Evolutionary conservation across 257 asterid species (phyloP).

Genomic region (Parsonsia alboflavescens): DNA sequence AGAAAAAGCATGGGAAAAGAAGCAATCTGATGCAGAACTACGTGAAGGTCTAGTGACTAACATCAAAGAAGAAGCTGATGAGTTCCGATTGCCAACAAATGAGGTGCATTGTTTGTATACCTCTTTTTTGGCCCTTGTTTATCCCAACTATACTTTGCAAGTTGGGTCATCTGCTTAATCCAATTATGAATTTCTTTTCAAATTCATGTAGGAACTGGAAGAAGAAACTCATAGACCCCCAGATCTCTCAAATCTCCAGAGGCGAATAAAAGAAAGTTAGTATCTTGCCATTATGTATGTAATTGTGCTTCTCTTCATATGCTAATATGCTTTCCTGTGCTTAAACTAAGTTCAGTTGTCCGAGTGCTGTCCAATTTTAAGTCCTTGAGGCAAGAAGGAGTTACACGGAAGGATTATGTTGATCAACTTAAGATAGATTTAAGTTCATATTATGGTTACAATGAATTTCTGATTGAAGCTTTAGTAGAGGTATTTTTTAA

Average conservation of each 20-base stretch:
- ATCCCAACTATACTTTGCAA: background rate
- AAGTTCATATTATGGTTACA: slow-evolving; percentile 77
- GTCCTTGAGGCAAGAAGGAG: slow-evolving; percentile 69
- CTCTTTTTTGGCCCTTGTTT: background rate
- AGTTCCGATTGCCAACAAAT: slow-evolving; percentile 68
- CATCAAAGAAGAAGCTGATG: slow-evolving; percentile 66
- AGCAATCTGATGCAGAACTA: slow-evolving; percentile 42
- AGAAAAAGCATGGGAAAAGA: slow-evolving; percentile 45
- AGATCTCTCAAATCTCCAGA: slow-evolving; percentile 72
- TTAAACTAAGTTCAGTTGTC: slow-evolving; percentile 54
- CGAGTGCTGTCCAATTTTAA: slow-evolving; percentile 75
- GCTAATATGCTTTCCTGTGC: slow-evolving; percentile 13
- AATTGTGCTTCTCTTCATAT: background rate
- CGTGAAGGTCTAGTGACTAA: slow-evolving; percentile 22
- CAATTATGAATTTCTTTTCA: slow-evolving; percentile 11
- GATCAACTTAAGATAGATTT: slow-evolving; percentile 72
- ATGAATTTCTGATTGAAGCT: slow-evolving; percentile 70
- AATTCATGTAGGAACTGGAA: slow-evolving; percentile 59
- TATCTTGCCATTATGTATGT: slow-evolving; percentile 6
- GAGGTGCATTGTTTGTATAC: slow-evolving; percentile 39
- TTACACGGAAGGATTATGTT: slow-evolving; percentile 64
- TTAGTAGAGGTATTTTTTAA: slow-evolving; percentile 62
- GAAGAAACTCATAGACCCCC: slow-evolving; percentile 77
- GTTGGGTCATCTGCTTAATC: background rate
- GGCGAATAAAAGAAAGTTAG: slow-evolving; percentile 89